Evolutionary conservation across 2,329 filamentous ascomycete genomes (phyloP), one percentile per base, ranked within the genome.

Genomic region (Lecanoromycetidae sp.): DNA sequence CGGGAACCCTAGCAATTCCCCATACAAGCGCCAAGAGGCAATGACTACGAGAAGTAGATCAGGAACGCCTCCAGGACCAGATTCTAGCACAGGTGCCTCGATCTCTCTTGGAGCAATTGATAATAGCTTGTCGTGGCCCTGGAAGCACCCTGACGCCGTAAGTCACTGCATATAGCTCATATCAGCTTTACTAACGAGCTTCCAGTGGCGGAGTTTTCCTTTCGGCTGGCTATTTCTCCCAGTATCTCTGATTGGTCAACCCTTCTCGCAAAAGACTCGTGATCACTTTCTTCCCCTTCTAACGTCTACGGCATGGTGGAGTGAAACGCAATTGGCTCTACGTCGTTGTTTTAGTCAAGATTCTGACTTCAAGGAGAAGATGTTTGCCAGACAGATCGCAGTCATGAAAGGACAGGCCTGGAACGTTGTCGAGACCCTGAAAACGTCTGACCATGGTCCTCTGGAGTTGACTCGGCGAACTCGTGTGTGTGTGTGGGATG

Each of bases 331-430:
- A 58, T 71, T 86, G 50, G 84, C 87, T 19, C 71, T 98, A 32
- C 84, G 91, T 45, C 77, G 79, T 52, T 81, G 95, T 37, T 98
- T 98, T 62, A 82, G 86, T 55, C 79, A 93, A 61, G 91, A 98
- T 63, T 80, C 82, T 2, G 91, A 98, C 65, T 98, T 98, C 64
- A 87, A 96, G 62, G 91, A 98, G 67, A 83, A 86, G 65, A 98
- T 98, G 91, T 98, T 94, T 66, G 87, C 87, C n/a, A 80, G 86
- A 55, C 91, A 98, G 61, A 93, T 98, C 52, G 90, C 91, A 1
- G 91, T 98, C 50, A 94, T 98, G 87, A 98, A 98, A 66, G 91
- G 91, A 9, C 91, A 98, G 62, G 91, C 91, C 0, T 98, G 91
- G 87, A 98, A 98, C 61, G 91, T 98, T 0, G 91, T 98, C 4